Evolutionary conservation across 352 stramenopile genomes (phyloP).

Genomic region (Globisporangium cederbergense): DNA sequence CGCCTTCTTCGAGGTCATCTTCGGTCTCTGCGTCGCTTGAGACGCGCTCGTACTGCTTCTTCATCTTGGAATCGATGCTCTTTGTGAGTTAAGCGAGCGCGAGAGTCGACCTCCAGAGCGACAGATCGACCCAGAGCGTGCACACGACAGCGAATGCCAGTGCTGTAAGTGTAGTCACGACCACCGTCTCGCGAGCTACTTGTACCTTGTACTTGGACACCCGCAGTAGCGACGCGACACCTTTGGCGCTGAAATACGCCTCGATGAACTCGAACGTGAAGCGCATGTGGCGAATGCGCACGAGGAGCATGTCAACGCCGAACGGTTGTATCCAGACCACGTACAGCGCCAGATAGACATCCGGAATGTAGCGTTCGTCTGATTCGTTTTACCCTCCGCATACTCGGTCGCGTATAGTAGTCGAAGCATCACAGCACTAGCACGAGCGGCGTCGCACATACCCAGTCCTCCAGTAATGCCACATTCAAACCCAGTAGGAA

Average conservation of each 20-base stretch:
- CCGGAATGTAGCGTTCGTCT: slow-evolving; percentile 19
- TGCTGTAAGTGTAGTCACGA: slow-evolving; percentile 15
- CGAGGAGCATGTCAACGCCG: slow-evolving; percentile 31
- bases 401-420: slow-evolving; percentile 9
- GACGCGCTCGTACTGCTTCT: neutral
- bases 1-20: neutral
- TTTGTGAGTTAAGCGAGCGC: slow-evolving; percentile 7
- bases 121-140: slow-evolving; percentile 24
- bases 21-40: neutral
- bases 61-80: neutral
- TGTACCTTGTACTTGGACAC: slow-evolving; percentile 29
- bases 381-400: neutral
- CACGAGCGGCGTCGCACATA: slow-evolving; percentile 29
- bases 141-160: slow-evolving; percentile 22
- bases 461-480: slow-evolving; percentile 41
- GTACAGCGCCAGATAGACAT: slow-evolving; percentile 30
- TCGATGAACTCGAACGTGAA: slow-evolving; percentile 28
- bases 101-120: slow-evolving; percentile 25
- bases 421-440: slow-evolving; percentile 22
- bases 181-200: slow-evolving; percentile 17
- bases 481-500: slow-evolving; percentile 20
- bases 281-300: slow-evolving; percentile 32
- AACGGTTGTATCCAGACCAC: slow-evolving; percentile 23
- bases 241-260: slow-evolving; percentile 31
- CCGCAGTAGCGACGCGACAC: slow-evolving; percentile 22